These are phyloP conservation scores for Blastobotrys americana DNA, from an alignment of 805 yeast species.

Conservation along the genomic window DNA sequence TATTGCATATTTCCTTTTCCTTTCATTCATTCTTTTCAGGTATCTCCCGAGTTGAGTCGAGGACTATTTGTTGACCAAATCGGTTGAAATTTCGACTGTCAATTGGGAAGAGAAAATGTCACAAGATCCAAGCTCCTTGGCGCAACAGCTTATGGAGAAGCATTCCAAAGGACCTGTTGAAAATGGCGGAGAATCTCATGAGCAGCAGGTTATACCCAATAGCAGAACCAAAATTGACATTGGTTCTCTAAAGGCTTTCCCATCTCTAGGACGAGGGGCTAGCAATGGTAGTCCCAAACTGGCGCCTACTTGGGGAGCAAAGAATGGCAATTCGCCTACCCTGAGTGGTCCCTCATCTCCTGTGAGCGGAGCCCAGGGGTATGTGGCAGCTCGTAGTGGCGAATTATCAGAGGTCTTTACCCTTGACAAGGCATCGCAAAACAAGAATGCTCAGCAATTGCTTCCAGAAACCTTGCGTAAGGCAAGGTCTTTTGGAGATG, in stretches of 20 bases:
- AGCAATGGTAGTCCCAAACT: constrained; percentile 11
- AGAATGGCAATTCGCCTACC: constrained; percentile 1
- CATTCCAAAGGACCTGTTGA: constrained; percentile 10
- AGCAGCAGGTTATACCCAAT: constrained; percentile 2
- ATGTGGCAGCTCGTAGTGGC: constrained; percentile 45
- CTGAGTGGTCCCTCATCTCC: constrained; percentile 8
- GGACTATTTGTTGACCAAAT: too few relatives aligned
- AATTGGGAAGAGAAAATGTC: too few relatives aligned
- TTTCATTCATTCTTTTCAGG: too few relatives aligned
- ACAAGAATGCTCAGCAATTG: constrained; percentile 53
- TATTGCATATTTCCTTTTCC: too few relatives aligned
- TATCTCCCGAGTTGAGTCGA: too few relatives aligned
- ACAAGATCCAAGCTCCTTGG: constrained; percentile 11
- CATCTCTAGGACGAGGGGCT: constrained; percentile 22
- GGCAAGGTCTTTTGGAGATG: constrained; percentile 52
- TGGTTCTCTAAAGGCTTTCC: constrained; percentile 27
- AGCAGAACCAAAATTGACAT: constrained; percentile 17
- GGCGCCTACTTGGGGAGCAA: constrained; percentile 15
- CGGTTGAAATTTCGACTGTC: too few relatives aligned
- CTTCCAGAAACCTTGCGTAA: constrained; percentile 58
- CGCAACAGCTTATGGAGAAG: constrained; percentile 19
- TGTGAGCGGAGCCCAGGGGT: constrained; percentile 12
- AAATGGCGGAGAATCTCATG: background rate
- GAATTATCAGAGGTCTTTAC: constrained; percentile 74
- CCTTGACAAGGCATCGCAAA: constrained; percentile 62